phyloP scores from a whole-genome alignment of 2,329 filamentous ascomycete species.

The Curvularia verruculosa region DNA sequence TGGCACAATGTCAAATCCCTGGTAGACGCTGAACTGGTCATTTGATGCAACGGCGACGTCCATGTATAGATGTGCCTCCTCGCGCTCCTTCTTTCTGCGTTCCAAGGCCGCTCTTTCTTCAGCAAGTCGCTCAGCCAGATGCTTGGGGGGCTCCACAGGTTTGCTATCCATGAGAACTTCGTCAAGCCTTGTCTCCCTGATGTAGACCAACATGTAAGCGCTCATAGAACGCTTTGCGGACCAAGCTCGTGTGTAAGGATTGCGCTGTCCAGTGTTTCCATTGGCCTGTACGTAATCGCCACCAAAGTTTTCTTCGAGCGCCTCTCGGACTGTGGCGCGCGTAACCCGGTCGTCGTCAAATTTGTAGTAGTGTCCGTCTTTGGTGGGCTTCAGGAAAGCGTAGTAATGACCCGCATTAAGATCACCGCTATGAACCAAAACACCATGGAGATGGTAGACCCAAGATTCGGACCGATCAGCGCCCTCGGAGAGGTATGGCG shows the following conservation, averaged over 20 bases:
- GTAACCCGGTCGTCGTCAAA: slow-evolving; percentile 98
- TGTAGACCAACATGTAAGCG: slow-evolving; percentile 99
- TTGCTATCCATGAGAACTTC: slow-evolving; percentile 77
- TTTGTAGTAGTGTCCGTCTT: slow-evolving; percentile 93
- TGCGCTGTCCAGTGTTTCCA: slow-evolving; percentile 63
- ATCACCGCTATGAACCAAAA: slow-evolving; percentile 94
- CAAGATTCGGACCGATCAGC: slow-evolving; percentile 89
- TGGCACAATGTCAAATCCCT: slow-evolving; percentile 77
- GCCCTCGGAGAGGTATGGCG: slow-evolving; percentile 84
- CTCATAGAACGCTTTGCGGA: slow-evolving; percentile 76
- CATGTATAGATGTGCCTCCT: slow-evolving; percentile 94
- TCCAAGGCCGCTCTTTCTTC: slow-evolving; percentile 81
- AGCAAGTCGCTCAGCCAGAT: slow-evolving; percentile 78
- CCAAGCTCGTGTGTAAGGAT: slow-evolving; percentile 68
- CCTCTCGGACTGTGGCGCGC: slow-evolving; percentile 88
- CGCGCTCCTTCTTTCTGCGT: slow-evolving; percentile 81
- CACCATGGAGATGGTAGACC: slow-evolving; percentile 90
- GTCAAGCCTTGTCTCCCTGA: slow-evolving; percentile 84
- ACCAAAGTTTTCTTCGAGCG: slow-evolving; percentile 94
- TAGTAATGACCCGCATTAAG: slow-evolving; percentile 98
- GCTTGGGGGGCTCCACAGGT: slow-evolving; percentile 78
- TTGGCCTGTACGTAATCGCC: slow-evolving; percentile 75
- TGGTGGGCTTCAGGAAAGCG: slow-evolving; percentile 87
- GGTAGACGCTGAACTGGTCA: slow-evolving; percentile 78
- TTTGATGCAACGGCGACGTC: slow-evolving; percentile 81